Conservation (phyloP, 805 yeast genomes). For the Pichia nanzhaoensis region DNA sequence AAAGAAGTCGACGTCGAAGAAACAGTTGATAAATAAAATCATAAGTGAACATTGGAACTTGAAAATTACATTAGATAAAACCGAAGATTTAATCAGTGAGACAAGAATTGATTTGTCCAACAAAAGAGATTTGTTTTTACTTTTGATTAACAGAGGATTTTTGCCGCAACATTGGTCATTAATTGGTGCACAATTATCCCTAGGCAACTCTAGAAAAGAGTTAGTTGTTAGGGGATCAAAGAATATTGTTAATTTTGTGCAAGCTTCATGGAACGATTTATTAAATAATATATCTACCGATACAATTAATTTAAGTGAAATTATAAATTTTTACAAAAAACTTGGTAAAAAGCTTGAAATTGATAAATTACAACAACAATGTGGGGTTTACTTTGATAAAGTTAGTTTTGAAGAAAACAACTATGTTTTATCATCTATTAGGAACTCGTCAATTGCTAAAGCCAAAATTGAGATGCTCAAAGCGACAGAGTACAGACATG, state of each 20-base stretch:
- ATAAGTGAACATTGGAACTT: conserved; percentile 25
- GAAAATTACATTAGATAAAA: conserved; percentile 11
- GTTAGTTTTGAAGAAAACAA: conserved; percentile 18
- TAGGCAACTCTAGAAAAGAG: conserved; percentile 22
- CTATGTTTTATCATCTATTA: conserved; percentile 27
- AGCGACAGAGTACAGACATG: conserved; percentile 23
- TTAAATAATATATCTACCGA: conserved; percentile 23
- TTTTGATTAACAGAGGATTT: conserved; percentile 28
- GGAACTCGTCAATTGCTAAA: conserved; percentile 17
- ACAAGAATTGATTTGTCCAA: conserved; percentile 23
- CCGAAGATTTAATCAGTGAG: conserved; percentile 10
- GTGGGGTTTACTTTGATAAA: conserved; percentile 30
- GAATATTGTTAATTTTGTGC: conserved; percentile 27
- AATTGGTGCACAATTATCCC: conserved; percentile 30
- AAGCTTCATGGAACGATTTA: conserved; percentile 29
- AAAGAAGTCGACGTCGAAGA: conserved; percentile 15
- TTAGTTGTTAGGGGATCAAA: conserved; percentile 26
- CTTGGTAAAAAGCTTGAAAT: conserved; percentile 20
- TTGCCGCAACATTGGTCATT: conserved; percentile 31
- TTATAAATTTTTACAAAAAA: conserved; percentile 16
- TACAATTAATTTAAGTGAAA: conserved; percentile 18
- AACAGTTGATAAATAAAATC: conserved; percentile 18
- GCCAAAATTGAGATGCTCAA: conserved; percentile 25
- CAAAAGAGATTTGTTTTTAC: conserved; percentile 27
- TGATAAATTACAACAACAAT: conserved; percentile 19